Base-by-base conservation (phyloP, 495 filamentous ascomycete species). In the Penicillium verhagenii region DNA sequence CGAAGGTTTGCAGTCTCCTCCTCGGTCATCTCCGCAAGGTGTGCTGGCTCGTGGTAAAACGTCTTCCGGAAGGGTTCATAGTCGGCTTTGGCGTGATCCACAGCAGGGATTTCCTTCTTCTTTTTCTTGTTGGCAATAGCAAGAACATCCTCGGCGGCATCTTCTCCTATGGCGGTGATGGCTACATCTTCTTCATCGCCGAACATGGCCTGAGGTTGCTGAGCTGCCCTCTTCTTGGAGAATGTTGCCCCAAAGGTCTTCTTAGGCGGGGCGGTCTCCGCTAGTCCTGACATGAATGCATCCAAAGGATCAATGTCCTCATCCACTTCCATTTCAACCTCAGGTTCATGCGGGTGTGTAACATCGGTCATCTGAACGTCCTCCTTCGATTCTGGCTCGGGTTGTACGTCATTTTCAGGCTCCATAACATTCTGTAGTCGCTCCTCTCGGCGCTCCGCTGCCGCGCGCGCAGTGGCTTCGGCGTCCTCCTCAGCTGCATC, bases 51-150 rank as follows among this genome's bases (percentile, higher is more conserved):
- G 13, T 86, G 84, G 77, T 96, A 97, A 72, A 99, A 97, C 67
- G 87, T 86, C 76, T 93, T 96, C 42, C 93, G 79, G 70, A 97
- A 94, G 7, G 86, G 82, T 56, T 91, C 86, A 60, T 97, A 87
- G 29, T 91, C 83, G 49, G 92, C 69, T 68, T 96, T 97, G 37
- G 77, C 73, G 70, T 97, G 95, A 68, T 97, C 84, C 33, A 96
- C 80, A 0, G 77, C 78, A 6, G 93, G 92, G 11, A 97, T 86
- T 56, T 99, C 94, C 68, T 96, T 96, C 78, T 96, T 97, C 79
- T 96, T 98, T 66, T 89, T 90, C 66, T 96, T 97, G 40, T 81
- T 89, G 14, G 91, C 86, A 73, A 95, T 87, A 33, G 90, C 88
- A 21, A 96, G 80, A 59, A 96, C 89, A 63, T 93, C 86, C 49